phyloP scores from a whole-genome alignment of 345 rosid genomes.

The Cardamine chenopodiifolia region DNA sequence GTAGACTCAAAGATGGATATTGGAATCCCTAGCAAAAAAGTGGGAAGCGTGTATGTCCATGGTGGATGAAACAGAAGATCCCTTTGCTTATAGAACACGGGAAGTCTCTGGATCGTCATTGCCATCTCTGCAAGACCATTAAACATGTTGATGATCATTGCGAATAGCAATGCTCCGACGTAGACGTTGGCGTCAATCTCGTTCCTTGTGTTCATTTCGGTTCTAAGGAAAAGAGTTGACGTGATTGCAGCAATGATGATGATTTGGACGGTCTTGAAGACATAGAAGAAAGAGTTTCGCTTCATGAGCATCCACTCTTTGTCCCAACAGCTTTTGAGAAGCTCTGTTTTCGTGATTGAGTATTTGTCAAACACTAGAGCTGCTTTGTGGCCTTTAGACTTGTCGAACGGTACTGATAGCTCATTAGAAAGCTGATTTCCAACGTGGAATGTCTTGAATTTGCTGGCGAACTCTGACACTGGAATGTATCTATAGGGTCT shows the following conservation, averaged over 20 bases:
- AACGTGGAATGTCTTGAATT: constrained; percentile 65
- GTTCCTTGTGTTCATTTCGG: constrained; percentile 40
- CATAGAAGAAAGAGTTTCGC: constrained; percentile 62
- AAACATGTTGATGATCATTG: constrained; percentile 44
- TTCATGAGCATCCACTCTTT: constrained; percentile 72
- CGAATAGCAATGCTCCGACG: constrained; percentile 36
- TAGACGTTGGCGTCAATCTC: constrained; percentile 39
- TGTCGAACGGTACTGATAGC: constrained; percentile 61
- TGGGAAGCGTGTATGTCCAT: constrained; percentile 44
- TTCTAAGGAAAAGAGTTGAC: constrained; percentile 39
- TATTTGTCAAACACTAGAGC: constrained; percentile 61
- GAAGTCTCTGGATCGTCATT: constrained; percentile 43
- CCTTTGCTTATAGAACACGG: constrained; percentile 46
- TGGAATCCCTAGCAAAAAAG: constrained; percentile 45
- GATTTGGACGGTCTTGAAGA: constrained; percentile 66
- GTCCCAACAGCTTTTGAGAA: constrained; percentile 70
- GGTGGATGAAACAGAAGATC: constrained; percentile 49
- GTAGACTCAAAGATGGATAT: constrained; percentile 40
- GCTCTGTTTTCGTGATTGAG: constrained; percentile 55
- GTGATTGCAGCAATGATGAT: constrained; percentile 54
- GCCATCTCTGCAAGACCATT: constrained; percentile 47
- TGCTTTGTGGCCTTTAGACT: constrained; percentile 59
- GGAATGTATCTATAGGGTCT: constrained; percentile 58
- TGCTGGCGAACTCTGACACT: constrained; percentile 58
- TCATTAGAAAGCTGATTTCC: constrained; percentile 53